phyloP scores from a whole-genome alignment of 352 stramenopile species.

The Globisporangium carolinianum region DNA sequence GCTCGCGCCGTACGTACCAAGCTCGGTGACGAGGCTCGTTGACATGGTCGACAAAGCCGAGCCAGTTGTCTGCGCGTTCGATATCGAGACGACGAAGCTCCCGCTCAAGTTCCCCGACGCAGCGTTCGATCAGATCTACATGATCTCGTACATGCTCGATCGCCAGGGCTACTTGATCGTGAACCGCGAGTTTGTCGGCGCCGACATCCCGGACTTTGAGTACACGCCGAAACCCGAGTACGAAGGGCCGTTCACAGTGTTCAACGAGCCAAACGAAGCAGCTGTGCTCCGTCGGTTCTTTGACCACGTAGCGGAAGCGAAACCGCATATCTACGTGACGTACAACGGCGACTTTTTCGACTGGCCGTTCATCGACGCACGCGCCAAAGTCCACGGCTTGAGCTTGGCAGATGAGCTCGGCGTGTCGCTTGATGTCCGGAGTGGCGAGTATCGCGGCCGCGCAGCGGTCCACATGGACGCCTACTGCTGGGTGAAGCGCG shows the following conservation, averaged over 20 bases:
- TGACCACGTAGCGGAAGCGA: slow-evolving; percentile 84
- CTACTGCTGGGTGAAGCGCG: slow-evolving; percentile 98
- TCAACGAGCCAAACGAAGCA: slow-evolving; percentile 92
- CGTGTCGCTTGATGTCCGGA: slow-evolving; percentile 54
- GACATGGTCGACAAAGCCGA: slow-evolving; percentile 93
- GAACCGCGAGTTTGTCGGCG: slow-evolving; percentile 94
- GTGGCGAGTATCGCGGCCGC: slow-evolving; percentile 89
- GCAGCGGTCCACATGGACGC: slow-evolving; percentile 96
- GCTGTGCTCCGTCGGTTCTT: slow-evolving; percentile 86
- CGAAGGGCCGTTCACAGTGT: slow-evolving; percentile 92
- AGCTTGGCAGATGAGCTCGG: slow-evolving; percentile 89
- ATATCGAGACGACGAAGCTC: slow-evolving; percentile 99
- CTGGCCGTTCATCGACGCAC: slow-evolving; percentile 97
- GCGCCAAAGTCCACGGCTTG: slow-evolving; percentile 89
- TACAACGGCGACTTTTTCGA: slow-evolving; percentile 99
- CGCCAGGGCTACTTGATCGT: slow-evolving; percentile 95
- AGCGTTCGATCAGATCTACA: slow-evolving; percentile 91
- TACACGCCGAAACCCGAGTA: slow-evolving; percentile 96
- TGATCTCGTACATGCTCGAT: slow-evolving; percentile 99
- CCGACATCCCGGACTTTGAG: slow-evolving; percentile 98
- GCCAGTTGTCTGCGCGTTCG: slow-evolving; percentile 95
- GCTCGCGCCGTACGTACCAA: slow-evolving; percentile 42
- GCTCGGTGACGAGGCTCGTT: slow-evolving; percentile 39
- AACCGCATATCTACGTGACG: slow-evolving; percentile 98
- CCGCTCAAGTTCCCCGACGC: slow-evolving; percentile 98